phyloP scores from a whole-genome alignment of 805 yeast genomes.

The Lipomyces yamadae region DNA sequence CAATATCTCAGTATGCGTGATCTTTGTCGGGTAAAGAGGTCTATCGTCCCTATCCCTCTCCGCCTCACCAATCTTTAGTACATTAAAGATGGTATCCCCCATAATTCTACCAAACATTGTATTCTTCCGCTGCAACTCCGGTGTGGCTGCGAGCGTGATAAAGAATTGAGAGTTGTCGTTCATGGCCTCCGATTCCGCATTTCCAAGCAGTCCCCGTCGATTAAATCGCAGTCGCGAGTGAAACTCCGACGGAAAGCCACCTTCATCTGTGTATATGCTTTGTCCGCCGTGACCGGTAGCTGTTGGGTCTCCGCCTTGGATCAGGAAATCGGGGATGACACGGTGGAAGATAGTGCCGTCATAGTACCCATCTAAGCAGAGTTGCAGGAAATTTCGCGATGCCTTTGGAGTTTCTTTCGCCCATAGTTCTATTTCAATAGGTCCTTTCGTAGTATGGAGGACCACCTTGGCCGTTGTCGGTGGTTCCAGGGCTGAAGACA shows the following conservation, averaged over 20 bases:
- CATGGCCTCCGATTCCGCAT: conserved; percentile 49
- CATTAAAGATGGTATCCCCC: conserved; percentile 60
- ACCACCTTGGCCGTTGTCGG: conserved; percentile 63
- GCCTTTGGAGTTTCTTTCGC: conserved; percentile 67
- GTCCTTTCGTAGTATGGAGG: conserved; percentile 62
- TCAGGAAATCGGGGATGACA: conserved; percentile 46
- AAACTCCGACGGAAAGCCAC: conserved; percentile 51
- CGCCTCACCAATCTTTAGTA: conserved; percentile 55
- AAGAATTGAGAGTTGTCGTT: conserved; percentile 52
- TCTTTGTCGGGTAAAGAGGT: conserved; percentile 59
- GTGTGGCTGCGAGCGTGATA: conserved; percentile 55
- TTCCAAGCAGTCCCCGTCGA: conserved; percentile 61
- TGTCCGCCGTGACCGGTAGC: conserved; percentile 45
- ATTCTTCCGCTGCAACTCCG: conserved; percentile 51
- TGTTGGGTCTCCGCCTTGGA: conserved; percentile 50
- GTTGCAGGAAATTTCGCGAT: conserved; percentile 54
- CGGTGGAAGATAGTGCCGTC: conserved; percentile 52
- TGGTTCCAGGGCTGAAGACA: conserved; percentile 52
- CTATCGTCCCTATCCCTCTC: conserved; percentile 51
- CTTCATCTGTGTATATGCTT: conserved; percentile 39
- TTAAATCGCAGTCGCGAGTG: conserved; percentile 58
- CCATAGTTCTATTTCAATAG: conserved; percentile 65
- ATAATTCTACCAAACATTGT: conserved; percentile 63
- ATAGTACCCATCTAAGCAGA: conserved; percentile 53
- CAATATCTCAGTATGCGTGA: conserved; percentile 51